Conservation (phyloP, 257 asterid genomes). For the Paulownia fortunei region DNA sequence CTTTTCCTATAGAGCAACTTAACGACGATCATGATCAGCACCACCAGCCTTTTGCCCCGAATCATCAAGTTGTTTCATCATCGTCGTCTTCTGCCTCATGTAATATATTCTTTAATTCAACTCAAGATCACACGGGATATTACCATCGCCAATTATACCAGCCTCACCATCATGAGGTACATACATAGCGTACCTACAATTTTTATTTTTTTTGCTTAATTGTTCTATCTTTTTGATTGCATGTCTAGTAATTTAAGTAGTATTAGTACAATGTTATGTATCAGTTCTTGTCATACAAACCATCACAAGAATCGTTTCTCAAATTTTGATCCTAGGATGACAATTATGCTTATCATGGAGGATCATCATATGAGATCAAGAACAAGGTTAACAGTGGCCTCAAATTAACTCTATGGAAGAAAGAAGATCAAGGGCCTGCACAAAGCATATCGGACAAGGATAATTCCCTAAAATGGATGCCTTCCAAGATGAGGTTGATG, state of each 20-base stretch:
- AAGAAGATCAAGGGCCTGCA: constrained; percentile 26
- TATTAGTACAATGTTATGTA: not conserved
- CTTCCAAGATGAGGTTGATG: constrained; percentile 57
- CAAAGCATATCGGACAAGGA: not conserved
- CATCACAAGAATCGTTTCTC: not conserved
- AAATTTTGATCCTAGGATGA: constrained; percentile 16
- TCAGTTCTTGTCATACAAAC: not conserved
- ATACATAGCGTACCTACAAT: not conserved
- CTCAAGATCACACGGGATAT: constrained; percentile 43
- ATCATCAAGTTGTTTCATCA: constrained; percentile 40
- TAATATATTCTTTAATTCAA: constrained; percentile 37
- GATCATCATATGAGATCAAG: constrained; percentile 37
- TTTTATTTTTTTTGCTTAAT: not conserved
- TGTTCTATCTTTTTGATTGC: not conserved
- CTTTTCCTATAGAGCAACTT: constrained; percentile 35
- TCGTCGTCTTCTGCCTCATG: constrained; percentile 34
- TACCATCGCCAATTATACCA: constrained; percentile 27
- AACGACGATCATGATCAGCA: constrained; percentile 30
- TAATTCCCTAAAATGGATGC: constrained; percentile 39
- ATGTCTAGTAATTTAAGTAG: not conserved
- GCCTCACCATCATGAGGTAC: constrained; percentile 45
- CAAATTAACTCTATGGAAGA: constrained; percentile 53
- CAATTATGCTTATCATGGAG: not conserved
- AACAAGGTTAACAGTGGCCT: constrained; percentile 37
- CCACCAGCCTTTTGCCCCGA: constrained; percentile 26